Percentiles rank a stretch among this genome's conserved stretches.
Conservation (phyloP, 2,329 filamentous ascomycete genomes). For the Phaeosphaeria sp. region DNA sequence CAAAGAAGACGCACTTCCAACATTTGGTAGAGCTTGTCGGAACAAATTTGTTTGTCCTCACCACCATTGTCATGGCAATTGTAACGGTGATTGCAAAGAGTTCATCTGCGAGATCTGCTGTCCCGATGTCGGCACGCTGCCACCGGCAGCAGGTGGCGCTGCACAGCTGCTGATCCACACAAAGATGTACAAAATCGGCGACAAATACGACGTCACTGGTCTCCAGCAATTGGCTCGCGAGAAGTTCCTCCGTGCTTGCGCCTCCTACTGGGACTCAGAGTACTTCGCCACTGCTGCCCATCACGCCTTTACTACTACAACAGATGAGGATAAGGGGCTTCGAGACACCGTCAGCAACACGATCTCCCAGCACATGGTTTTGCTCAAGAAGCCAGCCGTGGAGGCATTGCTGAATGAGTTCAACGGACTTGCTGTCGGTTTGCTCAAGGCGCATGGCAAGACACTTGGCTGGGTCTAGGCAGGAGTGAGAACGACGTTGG, state of each 20-base stretch:
- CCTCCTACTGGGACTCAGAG: conserved; percentile 20
- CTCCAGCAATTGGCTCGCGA: conserved; percentile 13
- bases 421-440: conserved; percentile 5
- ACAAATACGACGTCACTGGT: conserved; percentile 15
- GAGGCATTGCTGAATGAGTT: conserved; percentile 12
- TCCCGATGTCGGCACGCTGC: conserved; percentile 13
- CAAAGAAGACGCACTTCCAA: too few species aligned
- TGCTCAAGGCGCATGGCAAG: conserved; percentile 5
- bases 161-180: conserved; percentile 6
- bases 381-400: conserved; percentile 12
- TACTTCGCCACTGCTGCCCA: conserved; percentile 34
- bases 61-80: conserved; percentile 17
- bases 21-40: too few species aligned
- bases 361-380: conserved; percentile 25
- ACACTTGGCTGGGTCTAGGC: neutral
- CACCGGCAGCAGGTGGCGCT: conserved; percentile 2
- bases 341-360: conserved; percentile 35
- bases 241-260: conserved; percentile 14
- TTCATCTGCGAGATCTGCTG: conserved; percentile 2
- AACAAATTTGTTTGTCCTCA: neutral
- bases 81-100: conserved; percentile 13
- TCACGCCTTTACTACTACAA: conserved; percentile 30
- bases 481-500: too few species aligned
- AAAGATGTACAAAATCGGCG: conserved; percentile 20
- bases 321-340: conserved; percentile 36